These are phyloP conservation scores for Prunus mume DNA, from an alignment of 306 rosid genomes.

Conservation along the genomic window DNA sequence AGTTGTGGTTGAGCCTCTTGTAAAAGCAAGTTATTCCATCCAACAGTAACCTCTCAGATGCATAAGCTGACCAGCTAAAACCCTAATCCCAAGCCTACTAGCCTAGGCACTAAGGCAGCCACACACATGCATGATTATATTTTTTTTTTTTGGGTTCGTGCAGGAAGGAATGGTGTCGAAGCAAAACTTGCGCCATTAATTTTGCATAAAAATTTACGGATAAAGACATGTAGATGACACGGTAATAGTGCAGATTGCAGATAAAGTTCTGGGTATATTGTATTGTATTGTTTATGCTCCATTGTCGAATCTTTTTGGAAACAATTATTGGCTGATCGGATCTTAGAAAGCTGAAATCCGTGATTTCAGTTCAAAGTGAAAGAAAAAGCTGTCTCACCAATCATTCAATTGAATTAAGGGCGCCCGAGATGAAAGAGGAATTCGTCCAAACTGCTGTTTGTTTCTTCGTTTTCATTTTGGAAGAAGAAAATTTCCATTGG, in stretches of 20 bases:
- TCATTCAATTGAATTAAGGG: neutral
- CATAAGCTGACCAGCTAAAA: neutral
- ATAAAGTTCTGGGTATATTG: neutral
- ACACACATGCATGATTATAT: neutral
- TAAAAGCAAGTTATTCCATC: too few relatives aligned
- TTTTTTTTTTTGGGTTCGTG: neutral
- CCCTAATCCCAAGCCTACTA: neutral
- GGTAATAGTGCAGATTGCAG: neutral
- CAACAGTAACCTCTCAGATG: too few relatives aligned
- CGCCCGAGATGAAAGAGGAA: too few relatives aligned
- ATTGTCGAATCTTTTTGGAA: neutral
- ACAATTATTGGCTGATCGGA: constrained; percentile 5
- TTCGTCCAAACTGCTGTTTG: neutral
- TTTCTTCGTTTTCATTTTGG: neutral
- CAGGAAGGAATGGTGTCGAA: neutral
- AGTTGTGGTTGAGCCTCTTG: too few relatives aligned
- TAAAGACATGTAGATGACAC: neutral
- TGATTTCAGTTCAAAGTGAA: constrained; percentile 23
- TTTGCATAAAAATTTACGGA: neutral
- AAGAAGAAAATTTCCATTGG: neutral
- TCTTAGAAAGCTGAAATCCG: constrained; percentile 35
- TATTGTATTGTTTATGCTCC: neutral
- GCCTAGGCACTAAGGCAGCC: neutral
- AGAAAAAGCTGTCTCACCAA: neutral
- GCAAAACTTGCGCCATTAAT: neutral